These are phyloP conservation scores for Hevea brasiliensis DNA, from an alignment of 345 rosid species.

Conservation along the genomic window DNA sequence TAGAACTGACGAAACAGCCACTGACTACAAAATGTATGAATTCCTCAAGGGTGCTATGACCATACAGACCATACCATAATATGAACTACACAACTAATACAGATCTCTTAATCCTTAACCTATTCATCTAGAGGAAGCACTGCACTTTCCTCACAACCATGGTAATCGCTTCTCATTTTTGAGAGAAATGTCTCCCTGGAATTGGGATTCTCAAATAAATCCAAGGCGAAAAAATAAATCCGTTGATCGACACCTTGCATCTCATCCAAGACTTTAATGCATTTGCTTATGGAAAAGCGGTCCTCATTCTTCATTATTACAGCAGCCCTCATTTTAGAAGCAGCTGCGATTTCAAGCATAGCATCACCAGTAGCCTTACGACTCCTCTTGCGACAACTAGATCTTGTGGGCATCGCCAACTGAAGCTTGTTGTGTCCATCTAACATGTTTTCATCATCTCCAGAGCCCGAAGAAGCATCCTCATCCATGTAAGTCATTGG, in stretches of 20 bases:
- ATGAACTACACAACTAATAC: conserved; percentile 14
- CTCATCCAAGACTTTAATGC: conserved; percentile 77
- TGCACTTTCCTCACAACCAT: conserved; percentile 71
- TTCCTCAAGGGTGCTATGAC: conserved; percentile 13
- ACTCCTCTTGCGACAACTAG: conserved; percentile 59
- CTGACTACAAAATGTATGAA: conserved; percentile 27
- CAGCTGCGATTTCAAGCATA: conserved; percentile 87
- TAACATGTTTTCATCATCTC: conserved; percentile 49
- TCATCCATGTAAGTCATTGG: conserved; percentile 48
- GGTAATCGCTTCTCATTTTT: conserved; percentile 67
- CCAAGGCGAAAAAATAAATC: conserved; percentile 68
- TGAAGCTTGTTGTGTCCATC: conserved; percentile 63
- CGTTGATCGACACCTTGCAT: conserved; percentile 70
- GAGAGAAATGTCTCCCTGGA: conserved; percentile 70
- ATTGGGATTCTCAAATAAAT: conserved; percentile 68
- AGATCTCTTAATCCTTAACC: conserved; percentile 3
- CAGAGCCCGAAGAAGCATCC: conserved; percentile 59
- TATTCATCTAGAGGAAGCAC: conserved; percentile 36
- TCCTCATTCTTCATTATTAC: conserved; percentile 65
- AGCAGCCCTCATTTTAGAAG: conserved; percentile 74
- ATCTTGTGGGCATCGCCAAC: conserved; percentile 38
- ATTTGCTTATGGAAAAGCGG: conserved; percentile 76
- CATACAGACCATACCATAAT: conserved; percentile 4
- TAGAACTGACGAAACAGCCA: conserved; percentile 16
- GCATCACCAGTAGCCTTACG: conserved; percentile 83